phyloP scores from a whole-genome alignment of 768 basidiomycete species.

The Tulasnella sp. region DNA sequence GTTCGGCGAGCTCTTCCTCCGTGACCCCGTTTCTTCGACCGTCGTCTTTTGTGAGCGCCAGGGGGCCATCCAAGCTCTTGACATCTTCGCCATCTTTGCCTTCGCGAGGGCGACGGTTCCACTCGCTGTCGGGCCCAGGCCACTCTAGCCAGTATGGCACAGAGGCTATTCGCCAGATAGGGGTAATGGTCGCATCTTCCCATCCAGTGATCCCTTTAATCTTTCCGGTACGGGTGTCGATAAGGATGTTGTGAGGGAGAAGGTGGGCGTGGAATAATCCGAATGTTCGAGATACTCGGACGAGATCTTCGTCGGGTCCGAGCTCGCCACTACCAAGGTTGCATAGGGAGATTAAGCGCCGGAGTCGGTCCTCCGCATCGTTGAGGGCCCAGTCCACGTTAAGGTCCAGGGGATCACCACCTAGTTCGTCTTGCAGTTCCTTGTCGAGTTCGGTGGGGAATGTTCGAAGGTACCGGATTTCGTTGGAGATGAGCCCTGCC shows the following conservation, averaged over 20 bases:
- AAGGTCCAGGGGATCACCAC: background rate
- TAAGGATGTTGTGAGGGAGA: constrained; percentile 6
- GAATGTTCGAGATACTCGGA: background rate
- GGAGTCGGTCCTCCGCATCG: background rate
- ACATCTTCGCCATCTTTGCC: background rate
- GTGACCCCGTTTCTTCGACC: constrained; percentile 3
- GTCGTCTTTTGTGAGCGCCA: background rate
- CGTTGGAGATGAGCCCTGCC: constrained; percentile 1
- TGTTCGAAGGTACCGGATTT: constrained; percentile 2
- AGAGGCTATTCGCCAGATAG: constrained; percentile 1
- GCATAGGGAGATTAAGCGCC: background rate
- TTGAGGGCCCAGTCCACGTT: background rate
- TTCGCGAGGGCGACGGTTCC: background rate
- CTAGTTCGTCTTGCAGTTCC: background rate
- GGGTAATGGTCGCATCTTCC: constrained; percentile 1
- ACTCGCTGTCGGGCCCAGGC: constrained; percentile 5
- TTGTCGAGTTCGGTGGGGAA: background rate
- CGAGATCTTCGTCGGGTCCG: background rate
- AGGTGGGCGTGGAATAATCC: constrained; percentile 10
- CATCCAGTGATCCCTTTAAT: constrained; percentile 2
- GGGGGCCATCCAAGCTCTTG: background rate
- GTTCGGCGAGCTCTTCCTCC: background rate
- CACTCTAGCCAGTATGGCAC: constrained; percentile 9
- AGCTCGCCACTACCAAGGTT: constrained; percentile 6
- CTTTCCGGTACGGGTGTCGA: constrained; percentile 3